Percentiles rank a stretch among this genome's conserved stretches.
phyloP scores from a whole-genome alignment of 2,329 filamentous ascomycete species.

The Xylaria sp. region DNA sequence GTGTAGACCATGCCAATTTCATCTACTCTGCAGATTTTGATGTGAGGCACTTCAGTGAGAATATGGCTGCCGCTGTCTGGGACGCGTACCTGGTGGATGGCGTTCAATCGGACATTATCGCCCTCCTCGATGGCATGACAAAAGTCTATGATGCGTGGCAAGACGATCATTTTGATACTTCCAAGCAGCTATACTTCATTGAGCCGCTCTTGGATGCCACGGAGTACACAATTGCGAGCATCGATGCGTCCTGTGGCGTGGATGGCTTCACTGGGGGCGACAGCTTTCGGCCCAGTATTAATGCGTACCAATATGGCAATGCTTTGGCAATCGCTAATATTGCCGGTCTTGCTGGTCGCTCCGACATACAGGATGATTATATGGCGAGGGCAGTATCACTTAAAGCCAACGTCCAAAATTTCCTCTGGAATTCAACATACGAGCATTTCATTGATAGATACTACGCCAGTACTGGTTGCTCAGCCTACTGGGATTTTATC shows the following conservation, averaged over 20 bases:
- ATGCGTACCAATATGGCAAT: conserved; percentile 35
- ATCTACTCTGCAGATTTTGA: conserved; percentile 24
- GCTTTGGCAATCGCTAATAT: conserved; percentile 30
- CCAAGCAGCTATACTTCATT: conserved; percentile 28
- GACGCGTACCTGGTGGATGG: conserved; percentile 33
- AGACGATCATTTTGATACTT: conserved; percentile 25
- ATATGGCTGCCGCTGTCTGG: conserved; percentile 25
- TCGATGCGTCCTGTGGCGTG: conserved; percentile 29
- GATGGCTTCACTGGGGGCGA: conserved; percentile 30
- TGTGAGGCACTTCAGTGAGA: conserved; percentile 23
- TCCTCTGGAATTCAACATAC: conserved; percentile 31
- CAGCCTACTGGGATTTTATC: conserved; percentile 33
- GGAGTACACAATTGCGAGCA: conserved; percentile 33
- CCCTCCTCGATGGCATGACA: conserved; percentile 28
- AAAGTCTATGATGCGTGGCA: conserved; percentile 28
- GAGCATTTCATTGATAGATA: conserved; percentile 34
- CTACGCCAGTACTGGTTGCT: conserved; percentile 21
- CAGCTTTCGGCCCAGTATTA: conserved; percentile 31
- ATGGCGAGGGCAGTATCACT: conserved; percentile 26
- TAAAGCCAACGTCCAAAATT: conserved; percentile 24
- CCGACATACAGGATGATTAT: conserved; percentile 20
- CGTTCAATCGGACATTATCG: conserved; percentile 20
- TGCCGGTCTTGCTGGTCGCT: conserved; percentile 19
- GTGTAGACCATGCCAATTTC: conserved; percentile 30
- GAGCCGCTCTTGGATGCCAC: conserved; percentile 31